phyloP scores from a whole-genome alignment of 78 protist species.

The Cavenderia fasciculata region DNA sequence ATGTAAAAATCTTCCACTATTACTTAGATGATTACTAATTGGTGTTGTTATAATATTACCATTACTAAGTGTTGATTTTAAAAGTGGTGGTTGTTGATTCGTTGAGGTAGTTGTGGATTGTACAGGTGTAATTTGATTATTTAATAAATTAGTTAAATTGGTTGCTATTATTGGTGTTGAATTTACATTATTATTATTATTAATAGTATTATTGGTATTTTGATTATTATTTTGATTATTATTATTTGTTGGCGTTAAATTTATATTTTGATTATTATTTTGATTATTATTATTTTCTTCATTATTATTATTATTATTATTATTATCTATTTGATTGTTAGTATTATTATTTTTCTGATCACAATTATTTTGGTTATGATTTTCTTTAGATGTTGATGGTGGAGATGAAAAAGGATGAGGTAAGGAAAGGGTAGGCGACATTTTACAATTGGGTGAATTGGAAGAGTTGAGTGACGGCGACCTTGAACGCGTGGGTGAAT shows the following conservation, averaged over 20 bases:
- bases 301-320: not conserved
- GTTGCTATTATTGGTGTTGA: too few relatives aligned
- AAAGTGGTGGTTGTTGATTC: not conserved
- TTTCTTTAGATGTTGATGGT: not conserved
- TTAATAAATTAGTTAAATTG: too few relatives aligned
- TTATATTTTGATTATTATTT: constrained; percentile 14
- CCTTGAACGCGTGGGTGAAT: constrained; percentile 23
- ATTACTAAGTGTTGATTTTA: not conserved
- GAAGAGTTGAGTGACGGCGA: too few relatives aligned
- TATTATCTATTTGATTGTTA: not conserved
- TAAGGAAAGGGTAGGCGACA: not conserved
- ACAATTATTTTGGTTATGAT: not conserved
- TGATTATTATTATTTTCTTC: not conserved
- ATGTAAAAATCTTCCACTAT: not conserved
- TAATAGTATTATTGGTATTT: too few relatives aligned
- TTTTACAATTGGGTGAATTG: too few relatives aligned
- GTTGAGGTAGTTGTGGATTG: not conserved
- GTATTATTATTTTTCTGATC: not conserved
- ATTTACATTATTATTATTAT: not conserved
- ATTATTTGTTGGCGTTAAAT: too few relatives aligned
- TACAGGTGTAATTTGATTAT: too few relatives aligned
- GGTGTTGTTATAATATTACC: not conserved
- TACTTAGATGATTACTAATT: not conserved
- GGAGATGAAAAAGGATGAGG: not conserved
- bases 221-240: too few relatives aligned